Percentiles rank a stretch among this genome's conserved stretches.
phyloP scores from a whole-genome alignment of 495 filamentous ascomycete species.

The Xylaria telfairii region DNA sequence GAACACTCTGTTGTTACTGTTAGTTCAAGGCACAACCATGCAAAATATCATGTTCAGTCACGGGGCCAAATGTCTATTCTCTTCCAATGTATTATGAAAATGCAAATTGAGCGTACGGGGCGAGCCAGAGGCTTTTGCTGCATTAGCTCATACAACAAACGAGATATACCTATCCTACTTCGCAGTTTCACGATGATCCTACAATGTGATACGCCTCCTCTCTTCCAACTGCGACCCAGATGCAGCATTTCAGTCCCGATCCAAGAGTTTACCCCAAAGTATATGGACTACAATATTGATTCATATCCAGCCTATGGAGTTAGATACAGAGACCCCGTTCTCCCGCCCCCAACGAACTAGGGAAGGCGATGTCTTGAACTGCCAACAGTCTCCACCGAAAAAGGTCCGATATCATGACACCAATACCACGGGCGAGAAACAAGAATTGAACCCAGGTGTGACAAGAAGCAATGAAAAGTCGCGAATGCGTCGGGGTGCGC shows the following conservation, averaged over 20 bases:
- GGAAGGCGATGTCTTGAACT: constrained; percentile 1
- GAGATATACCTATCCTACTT: not conserved
- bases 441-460: not conserved
- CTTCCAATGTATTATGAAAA: not conserved
- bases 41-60: not conserved
- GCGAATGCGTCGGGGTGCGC: not conserved
- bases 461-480: not conserved
- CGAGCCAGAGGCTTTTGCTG: not conserved
- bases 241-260: not conserved
- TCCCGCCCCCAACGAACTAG: not conserved
- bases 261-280: not conserved
- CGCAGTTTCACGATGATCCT: not conserved
- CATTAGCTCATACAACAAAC: not conserved
- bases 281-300: not conserved
- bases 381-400: not conserved
- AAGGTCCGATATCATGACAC: constrained; percentile 4
- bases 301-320: not conserved
- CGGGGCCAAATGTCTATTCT: too few species aligned
- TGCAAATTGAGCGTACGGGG: not conserved
- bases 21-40: not conserved
- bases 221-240: not conserved
- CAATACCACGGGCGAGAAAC: not conserved
- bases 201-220: not conserved
- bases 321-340: not conserved
- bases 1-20: not conserved